A percentile compares a stretch with the other conserved stretches of the same genome.
Evolutionary conservation across 345 rosid species (phyloP).

Genomic region (Citrus sp.): DNA sequence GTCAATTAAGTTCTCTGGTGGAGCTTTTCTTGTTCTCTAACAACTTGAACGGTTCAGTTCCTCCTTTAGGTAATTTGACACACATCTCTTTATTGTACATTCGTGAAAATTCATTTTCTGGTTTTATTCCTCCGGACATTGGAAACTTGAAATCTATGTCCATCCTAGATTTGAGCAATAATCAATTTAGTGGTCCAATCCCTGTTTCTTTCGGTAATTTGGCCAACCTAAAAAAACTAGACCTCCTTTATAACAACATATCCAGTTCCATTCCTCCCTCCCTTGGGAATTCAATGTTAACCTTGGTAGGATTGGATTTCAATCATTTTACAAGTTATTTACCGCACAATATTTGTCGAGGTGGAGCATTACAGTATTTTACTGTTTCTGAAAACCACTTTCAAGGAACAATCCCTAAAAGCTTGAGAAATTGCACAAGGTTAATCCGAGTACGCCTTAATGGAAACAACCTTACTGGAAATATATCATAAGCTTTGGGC

Average conservation of each 20-base stretch:
- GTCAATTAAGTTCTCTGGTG: background rate
- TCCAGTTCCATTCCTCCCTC: background rate
- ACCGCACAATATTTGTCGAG: too few species aligned
- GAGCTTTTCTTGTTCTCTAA: background rate
- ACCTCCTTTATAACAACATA: too few species aligned
- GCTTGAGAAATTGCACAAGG: too few species aligned
- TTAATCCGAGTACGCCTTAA: too few species aligned
- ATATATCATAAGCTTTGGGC: too few species aligned
- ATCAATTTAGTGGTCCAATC: background rate
- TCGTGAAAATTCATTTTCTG: background rate
- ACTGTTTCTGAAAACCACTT: too few species aligned
- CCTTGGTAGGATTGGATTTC: fast-evolving
- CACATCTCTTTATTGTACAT: background rate
- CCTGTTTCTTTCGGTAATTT: background rate
- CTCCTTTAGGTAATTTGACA: background rate
- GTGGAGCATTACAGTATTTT: too few species aligned
- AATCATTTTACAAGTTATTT: too few species aligned
- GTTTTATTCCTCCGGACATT: background rate
- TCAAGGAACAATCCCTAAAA: too few species aligned
- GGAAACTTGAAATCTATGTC: background rate
- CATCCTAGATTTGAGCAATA: background rate
- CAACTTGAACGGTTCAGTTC: slow-evolving; percentile 12
- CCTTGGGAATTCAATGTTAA: background rate
- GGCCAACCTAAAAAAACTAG: too few species aligned
- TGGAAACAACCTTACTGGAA: too few species aligned